Conservation (phyloP, 331 rosid genomes). For the Pyrus hybrid region DNA sequence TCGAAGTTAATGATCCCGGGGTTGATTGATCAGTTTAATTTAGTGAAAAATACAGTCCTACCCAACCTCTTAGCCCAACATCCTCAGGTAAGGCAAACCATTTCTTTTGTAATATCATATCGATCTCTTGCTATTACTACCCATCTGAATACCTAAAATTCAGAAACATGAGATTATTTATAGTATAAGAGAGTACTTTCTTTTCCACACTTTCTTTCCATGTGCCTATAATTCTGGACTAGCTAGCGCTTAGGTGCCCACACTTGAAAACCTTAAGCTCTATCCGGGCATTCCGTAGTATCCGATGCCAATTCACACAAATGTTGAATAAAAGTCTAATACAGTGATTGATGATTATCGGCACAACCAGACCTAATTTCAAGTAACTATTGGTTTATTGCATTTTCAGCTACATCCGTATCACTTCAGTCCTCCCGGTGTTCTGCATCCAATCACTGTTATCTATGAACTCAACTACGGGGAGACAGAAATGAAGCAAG, state of each 20-base stretch:
- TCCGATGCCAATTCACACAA: background rate
- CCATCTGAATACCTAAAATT: background rate
- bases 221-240: background rate
- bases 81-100: conserved; percentile 53
- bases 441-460: conserved; percentile 74
- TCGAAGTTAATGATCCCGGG: conserved; percentile 71
- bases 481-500: conserved; percentile 96
- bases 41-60: conserved; percentile 37
- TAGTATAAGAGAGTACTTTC: background rate
- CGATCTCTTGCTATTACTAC: background rate
- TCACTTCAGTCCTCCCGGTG: conserved; percentile 80
- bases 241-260: background rate
- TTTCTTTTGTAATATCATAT: background rate
- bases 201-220: background rate
- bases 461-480: conserved; percentile 79
- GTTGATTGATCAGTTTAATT: conserved; percentile 60
- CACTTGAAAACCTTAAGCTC: background rate
- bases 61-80: conserved; percentile 58
- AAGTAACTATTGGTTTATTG: conserved; percentile 7
- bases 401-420: conserved; percentile 56
- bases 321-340: background rate
- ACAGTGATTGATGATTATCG: background rate
- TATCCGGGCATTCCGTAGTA: background rate
- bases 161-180: background rate
- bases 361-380: background rate